Evolutionary conservation across 306 rosid genomes (phyloP), one percentile per base, ranked within the genome.

Genomic region (Medicago arabica): DNA sequence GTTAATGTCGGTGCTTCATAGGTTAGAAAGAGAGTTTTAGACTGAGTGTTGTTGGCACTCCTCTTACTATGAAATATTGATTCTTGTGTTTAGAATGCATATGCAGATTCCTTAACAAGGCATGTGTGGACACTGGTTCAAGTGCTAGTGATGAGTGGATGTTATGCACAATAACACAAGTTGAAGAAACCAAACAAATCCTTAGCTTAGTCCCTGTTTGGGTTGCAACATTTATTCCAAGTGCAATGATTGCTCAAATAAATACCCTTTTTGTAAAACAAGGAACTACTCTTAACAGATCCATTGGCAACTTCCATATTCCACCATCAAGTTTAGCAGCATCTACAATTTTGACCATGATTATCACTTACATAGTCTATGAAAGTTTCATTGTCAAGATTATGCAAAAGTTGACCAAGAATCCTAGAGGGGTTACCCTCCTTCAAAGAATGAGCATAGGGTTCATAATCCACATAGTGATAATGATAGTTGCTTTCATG

Each of bases 111-210:
- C 55, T 50, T 15, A 50, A 87, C 84, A 90, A 90, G 83, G 93
- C 93, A 1, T 81, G 90, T 4, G 90, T 87, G 12, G 78, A 53
- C 25, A 87, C 28, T 6, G 69, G 66, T 15, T 15, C 83, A 51
- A 17, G 59, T 21, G 78, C 2, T 3, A 17, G 75, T 40, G 67
- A 80, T 67, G 83, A 82, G 15, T 84, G 91, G 93, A 77, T 47
- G 75, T 75, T 80, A 18, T 83, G 93, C 69, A 28, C 96, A 16
- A 86, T 88, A 57, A 92, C 92, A 14, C 96, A 90, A 77, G 96
- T 90, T 0, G 92, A 92, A 79, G 93, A 92, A 79, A 90, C 96
- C 9, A 92, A 90, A 71, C 92, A 90, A 84, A 92, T 92, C 78
- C 74, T 86, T 13, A 84, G 84, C 44, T 76, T 92, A 92, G 46